Percentiles rank a stretch among this genome's conserved stretches.
These are phyloP conservation scores for Aureobasidium pullulans DNA, from an alignment of 2,329 filamentous ascomycete genomes.

Conservation along the genomic window DNA sequence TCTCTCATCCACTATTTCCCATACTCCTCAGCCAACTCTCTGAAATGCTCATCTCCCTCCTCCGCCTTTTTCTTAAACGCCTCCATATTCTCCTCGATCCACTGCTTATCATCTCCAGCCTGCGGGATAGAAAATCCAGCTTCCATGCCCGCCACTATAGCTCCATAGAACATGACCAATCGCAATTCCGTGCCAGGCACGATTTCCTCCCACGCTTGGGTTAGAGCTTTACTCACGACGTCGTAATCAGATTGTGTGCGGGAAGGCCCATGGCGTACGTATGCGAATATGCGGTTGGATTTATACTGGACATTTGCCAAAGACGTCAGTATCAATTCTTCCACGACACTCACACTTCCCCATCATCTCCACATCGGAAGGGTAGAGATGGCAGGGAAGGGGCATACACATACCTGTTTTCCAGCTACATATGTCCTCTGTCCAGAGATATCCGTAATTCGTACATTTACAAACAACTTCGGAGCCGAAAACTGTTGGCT, in stretches of 20 bases:
- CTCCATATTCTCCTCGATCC: slow-evolving; percentile 27
- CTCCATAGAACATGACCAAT: slow-evolving; percentile 17
- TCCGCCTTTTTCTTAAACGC: slow-evolving; percentile 28
- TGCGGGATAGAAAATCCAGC: slow-evolving; percentile 25
- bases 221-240: slow-evolving; percentile 21
- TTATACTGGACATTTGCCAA: slow-evolving; percentile 9
- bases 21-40: slow-evolving; percentile 27
- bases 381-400: no score
- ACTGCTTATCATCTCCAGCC: slow-evolving; percentile 26
- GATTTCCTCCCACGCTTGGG: slow-evolving; percentile 24
- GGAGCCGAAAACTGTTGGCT: slow-evolving; percentile 35
- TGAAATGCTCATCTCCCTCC: slow-evolving; percentile 28
- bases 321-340: neutral
- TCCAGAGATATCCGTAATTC: slow-evolving; percentile 27
- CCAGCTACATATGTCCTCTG: slow-evolving; percentile 30
- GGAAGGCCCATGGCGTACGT: slow-evolving; percentile 28
- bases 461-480: slow-evolving; percentile 38
- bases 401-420: slow-evolving; percentile 19
- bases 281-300: slow-evolving; percentile 28
- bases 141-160: slow-evolving; percentile 26
- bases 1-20: neutral
- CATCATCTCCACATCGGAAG: neutral
- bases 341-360: neutral
- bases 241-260: slow-evolving; percentile 27
- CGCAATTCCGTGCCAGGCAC: slow-evolving; percentile 22